Base-by-base conservation (phyloP, 257 asterid genomes). In the Gentiana dahurica region DNA sequence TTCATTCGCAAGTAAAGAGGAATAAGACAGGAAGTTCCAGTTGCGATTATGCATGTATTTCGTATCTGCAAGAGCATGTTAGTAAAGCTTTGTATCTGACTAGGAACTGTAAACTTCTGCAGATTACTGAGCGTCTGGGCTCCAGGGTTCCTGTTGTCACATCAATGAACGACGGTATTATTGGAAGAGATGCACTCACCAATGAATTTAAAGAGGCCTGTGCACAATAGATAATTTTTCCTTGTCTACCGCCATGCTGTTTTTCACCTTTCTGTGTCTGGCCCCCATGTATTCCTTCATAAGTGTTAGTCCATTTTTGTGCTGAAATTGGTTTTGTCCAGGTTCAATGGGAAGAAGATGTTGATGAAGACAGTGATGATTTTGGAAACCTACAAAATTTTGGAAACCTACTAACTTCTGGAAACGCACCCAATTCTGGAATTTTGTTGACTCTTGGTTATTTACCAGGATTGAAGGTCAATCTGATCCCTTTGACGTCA, bases 361-460 rank as follows among this genome's bases (percentile, higher is more conserved):
- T 65, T 68, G 78, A 70, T 8, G 84, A 71, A 37, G 63, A 47
- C 56, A 4, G 12, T 55, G 72, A 12, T 57, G 71, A 52, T 38
- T 62, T 36, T 51, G 35, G 36, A 8, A 39, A 8, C 8, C 24
- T 15, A 15, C 24, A 15, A 15, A 15, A 15, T 15, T 15, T 15
- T 15, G 24, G 24, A 15, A 24, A 24, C 24, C 24, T 24, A 24
- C 54, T 11, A 45, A 49, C 53, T 44, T 71, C 50, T 54, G 34
- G 9, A 41, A 10, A 41, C 5, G 9, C 54, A 62, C 71, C 38
- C 45, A 68, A 61, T 50, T 38, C 53, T 34, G 95, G 89, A 53
- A 68, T 90, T 57, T 54, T 77, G 58, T 54, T 90, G 73, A 86
- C 86, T 12, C 75, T 86, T 61, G 94, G 97, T 53, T 79, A 71